Conservation (phyloP, 495 filamentous ascomycete species). For the Aspergillus incahuasiensis region DNA sequence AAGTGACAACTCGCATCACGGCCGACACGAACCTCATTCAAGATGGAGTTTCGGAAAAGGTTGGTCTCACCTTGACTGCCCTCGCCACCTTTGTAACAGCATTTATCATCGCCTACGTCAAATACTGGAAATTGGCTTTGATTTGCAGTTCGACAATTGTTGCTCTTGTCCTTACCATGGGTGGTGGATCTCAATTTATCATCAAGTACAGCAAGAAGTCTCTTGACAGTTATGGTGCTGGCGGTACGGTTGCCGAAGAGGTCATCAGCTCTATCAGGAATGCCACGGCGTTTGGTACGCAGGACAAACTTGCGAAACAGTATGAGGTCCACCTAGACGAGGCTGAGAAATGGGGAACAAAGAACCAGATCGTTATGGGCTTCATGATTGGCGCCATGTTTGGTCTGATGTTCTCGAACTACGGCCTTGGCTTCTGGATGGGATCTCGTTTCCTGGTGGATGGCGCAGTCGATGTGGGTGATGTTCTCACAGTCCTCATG, state of each 20-base stretch:
- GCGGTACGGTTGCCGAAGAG: constrained; percentile 89
- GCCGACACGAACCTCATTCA: constrained; percentile 86
- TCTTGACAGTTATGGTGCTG: constrained; percentile 71
- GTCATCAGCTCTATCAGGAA: constrained; percentile 92
- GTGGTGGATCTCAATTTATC: constrained; percentile 64
- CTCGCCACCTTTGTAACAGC: constrained; percentile 77
- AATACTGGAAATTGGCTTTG: constrained; percentile 77
- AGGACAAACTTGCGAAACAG: constrained; percentile 78
- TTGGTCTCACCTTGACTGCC: constrained; percentile 69
- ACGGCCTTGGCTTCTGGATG: constrained; percentile 93
- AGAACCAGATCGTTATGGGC: constrained; percentile 62
- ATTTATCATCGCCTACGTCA: constrained; percentile 85
- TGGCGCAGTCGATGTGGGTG: constrained; percentile 52
- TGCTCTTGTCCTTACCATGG: constrained; percentile 71
- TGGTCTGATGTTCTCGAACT: constrained; percentile 78
- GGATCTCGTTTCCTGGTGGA: constrained; percentile 73
- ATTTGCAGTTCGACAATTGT: constrained; percentile 76
- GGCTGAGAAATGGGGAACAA: constrained; percentile 75
- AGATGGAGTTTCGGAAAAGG: constrained; percentile 83
- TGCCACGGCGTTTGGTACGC: constrained; percentile 87
- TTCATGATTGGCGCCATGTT: constrained; percentile 82
- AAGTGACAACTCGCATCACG: constrained; percentile 90
- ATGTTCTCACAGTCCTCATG: constrained; percentile 75
- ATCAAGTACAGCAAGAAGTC: constrained; percentile 73
- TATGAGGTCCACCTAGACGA: constrained; percentile 70